Evolutionary conservation across 371 early-diverging fungal genomes (phyloP), one percentile per base, ranked within the genome.

Genomic region (Synchytrium microbalum): DNA sequence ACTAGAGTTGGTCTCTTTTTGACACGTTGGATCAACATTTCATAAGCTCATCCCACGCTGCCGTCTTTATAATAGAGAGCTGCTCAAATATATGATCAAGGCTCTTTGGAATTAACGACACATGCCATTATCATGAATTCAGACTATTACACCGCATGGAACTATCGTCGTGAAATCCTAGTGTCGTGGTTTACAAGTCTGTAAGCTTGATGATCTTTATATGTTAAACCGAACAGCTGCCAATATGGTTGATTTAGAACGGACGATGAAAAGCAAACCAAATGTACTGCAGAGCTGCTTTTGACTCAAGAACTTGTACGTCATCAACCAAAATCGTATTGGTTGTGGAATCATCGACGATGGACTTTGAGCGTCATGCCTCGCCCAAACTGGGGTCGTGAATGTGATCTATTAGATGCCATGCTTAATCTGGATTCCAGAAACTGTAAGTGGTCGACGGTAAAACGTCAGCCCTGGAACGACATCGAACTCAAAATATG

Each of bases 71-170:
- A 27, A 13, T 33, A 73, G 67, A 63, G 68, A 33, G 27, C 38
- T 10, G 56, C 33, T 16, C 31, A 60, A 1, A 54, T 29, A 19
- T 59, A 56, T 19, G 78, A 73, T 31, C 62, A 66, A 1, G 86
- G 85, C 0, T 77, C 90, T 0, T 74, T 93, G 3, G 67, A 65
- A 0, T 59, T 83, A 10, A 94, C 92, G 2, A 85, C 88, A 16
- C 69, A 73, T 16, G 76, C 95, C n/a, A 74, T 95, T 0, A 73
- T 79, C 28, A 69, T 77, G 64, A 93, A 92, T 76, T 91, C 93
- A 2, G 97, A 95, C 67, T 86, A 81, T 62, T 93, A 97, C 70
- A 88, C 93, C 0, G 78, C 88, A 46, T 95, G 96, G 96, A 94
- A 94, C 70, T 84, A 81, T 67, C 86, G 96, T 5, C 85, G 96